phyloP scores from a whole-genome alignment of 2,329 filamentous ascomycete species.

The Rhexocercosporidium sp. region DNA sequence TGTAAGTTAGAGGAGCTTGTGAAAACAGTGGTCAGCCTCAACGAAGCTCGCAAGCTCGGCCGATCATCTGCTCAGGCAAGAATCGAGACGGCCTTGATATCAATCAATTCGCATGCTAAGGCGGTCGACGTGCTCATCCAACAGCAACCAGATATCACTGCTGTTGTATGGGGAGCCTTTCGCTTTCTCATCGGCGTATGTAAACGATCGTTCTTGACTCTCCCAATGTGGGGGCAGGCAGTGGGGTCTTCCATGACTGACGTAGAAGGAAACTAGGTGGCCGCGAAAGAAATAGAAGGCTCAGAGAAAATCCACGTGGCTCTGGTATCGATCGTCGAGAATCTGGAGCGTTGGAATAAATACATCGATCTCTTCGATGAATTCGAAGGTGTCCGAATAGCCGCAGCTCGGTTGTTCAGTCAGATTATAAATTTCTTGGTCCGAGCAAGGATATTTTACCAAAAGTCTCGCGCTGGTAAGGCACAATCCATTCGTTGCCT shows the following conservation, averaged over 20 bases:
- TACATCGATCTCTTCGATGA: slow-evolving; percentile 3
- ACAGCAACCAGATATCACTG: slow-evolving; percentile 14
- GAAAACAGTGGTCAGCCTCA: neutral
- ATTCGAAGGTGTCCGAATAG: neutral
- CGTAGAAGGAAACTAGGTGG: neutral
- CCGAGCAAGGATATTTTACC: neutral
- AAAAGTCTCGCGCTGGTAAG: neutral
- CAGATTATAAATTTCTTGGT: slow-evolving; percentile 3
- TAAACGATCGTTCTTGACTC: neutral
- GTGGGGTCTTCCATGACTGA: neutral
- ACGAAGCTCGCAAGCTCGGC: neutral
- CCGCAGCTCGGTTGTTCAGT: neutral
- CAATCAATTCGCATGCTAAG: slow-evolving; percentile 5
- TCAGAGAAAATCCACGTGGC: neutral
- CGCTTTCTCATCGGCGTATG: slow-evolving; percentile 11
- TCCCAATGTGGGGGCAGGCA: neutral
- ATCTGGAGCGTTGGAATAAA: neutral
- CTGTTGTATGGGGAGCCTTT: slow-evolving; percentile 10
- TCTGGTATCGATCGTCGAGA: neutral
- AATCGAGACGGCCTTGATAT: neutral
- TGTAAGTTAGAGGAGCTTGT: neutral
- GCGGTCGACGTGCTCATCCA: slow-evolving; percentile 10
- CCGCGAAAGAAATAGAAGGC: slow-evolving; percentile 1
- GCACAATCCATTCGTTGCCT: neutral
- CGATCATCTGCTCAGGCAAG: neutral